These are phyloP conservation scores for Aureobasidium sp. DNA, from an alignment of 2,329 filamentous ascomycete genomes.

Conservation along the genomic window DNA sequence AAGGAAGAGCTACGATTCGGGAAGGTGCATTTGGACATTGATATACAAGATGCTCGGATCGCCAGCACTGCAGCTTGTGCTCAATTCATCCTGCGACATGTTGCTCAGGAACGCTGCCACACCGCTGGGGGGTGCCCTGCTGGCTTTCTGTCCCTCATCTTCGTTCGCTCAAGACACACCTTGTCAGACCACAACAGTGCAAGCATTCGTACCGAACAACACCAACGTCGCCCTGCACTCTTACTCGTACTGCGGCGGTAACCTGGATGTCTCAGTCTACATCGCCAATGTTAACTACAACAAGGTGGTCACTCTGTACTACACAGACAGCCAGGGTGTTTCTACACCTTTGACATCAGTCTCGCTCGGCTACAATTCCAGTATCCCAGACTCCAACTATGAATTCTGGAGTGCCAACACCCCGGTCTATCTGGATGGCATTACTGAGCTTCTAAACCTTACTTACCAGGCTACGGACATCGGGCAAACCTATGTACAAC, in stretches of 20 bases:
- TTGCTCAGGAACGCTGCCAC: conserved; percentile 3
- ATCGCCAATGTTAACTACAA: conserved; percentile 25
- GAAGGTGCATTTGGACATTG: neutral
- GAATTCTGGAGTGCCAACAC: conserved; percentile 23
- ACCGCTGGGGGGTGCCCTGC: neutral
- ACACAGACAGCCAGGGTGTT: conserved; percentile 21
- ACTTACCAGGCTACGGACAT: conserved; percentile 23
- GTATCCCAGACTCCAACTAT: conserved; percentile 18
- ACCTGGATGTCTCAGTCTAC: conserved; percentile 20
- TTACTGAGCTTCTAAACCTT: conserved; percentile 22
- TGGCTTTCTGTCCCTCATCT: conserved; percentile 2
- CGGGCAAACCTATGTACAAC: conserved; percentile 20
- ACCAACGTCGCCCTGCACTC: conserved; percentile 20
- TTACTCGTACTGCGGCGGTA: conserved; percentile 25
- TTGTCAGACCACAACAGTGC: conserved; percentile 18
- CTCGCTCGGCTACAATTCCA: conserved; percentile 19
- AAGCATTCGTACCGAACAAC: conserved; percentile 14
- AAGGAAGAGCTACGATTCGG: neutral
- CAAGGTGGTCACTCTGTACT: conserved; percentile 25
- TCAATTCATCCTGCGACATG: conserved; percentile 7
- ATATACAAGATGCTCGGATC: conserved; percentile 7
- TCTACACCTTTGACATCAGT: conserved; percentile 23
- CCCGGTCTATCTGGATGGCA: conserved; percentile 23
- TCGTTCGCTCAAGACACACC: conserved; percentile 15
- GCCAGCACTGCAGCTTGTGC: conserved; percentile 1